Percentiles rank a stretch among this genome's conserved stretches.
phyloP scores from a whole-genome alignment of 495 filamentous ascomycete genomes.

The Annulohypoxylon moriforme region DNA sequence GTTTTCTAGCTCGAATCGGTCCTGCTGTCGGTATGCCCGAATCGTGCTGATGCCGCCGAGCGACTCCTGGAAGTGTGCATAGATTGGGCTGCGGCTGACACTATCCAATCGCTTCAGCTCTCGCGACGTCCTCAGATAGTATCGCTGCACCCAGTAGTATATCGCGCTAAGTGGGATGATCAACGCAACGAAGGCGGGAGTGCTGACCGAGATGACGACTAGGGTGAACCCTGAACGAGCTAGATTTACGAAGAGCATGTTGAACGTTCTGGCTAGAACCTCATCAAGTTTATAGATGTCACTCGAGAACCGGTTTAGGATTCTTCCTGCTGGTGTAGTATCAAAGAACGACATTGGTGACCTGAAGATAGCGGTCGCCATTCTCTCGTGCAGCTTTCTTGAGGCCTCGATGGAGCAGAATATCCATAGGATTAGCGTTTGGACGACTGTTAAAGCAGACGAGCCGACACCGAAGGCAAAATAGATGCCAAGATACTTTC shows the following conservation, averaged over 20 bases:
- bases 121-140: conserved; percentile 95
- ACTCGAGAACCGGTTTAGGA: conserved; percentile 96
- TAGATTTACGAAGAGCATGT: conserved; percentile 92
- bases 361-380: conserved; percentile 98
- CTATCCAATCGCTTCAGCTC: conserved; percentile 97
- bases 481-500: conserved; percentile 94
- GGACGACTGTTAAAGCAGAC: conserved; percentile 83
- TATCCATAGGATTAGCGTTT: conserved; percentile 97
- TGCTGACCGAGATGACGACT: conserved; percentile 81
- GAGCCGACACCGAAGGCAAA: conserved; percentile 94
- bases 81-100: conserved; percentile 93
- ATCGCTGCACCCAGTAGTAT: conserved; percentile 95
- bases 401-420: conserved; percentile 99
- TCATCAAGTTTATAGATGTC: conserved; percentile 97
- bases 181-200: conserved; percentile 82
- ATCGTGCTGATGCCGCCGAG: conserved; percentile 97
- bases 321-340: conserved; percentile 95
- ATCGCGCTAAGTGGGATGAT: conserved; percentile 83
- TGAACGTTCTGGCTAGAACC: conserved; percentile 90
- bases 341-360: conserved; percentile 99
- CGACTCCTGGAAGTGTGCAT: conserved; percentile 98
- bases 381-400: conserved; percentile 94
- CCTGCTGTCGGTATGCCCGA: conserved; percentile 90
- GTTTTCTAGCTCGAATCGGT: conserved; percentile 90
- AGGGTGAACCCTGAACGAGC: conserved; percentile 88